These are phyloP conservation scores for Plasmodium billcollinsi DNA, from an alignment of 169 alveolate species.

Conservation along the genomic window DNA sequence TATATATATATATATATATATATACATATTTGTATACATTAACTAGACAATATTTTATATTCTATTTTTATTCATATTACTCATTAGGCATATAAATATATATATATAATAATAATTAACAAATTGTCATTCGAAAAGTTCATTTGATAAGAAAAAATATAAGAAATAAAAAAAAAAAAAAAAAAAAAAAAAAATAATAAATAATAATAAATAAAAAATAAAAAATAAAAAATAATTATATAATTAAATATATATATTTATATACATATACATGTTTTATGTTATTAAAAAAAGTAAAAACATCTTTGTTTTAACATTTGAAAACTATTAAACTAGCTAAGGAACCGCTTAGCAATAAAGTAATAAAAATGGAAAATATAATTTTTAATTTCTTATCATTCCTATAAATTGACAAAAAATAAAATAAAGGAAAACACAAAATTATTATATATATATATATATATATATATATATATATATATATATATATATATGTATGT, in stretches of 20 bases:
- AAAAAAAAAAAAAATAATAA: no score
- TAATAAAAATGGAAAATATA: not conserved
- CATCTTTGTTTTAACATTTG: constrained; percentile 18
- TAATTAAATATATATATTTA: no score
- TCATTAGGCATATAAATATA: no score
- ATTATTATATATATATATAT: not conserved
- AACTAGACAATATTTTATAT: no score
- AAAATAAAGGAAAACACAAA: constrained; percentile 1
- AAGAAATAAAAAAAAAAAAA: no score
- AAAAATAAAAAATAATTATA: no score
- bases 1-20: not conserved
- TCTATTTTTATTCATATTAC: no score
- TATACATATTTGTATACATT: not conserved
- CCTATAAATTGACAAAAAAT: constrained; percentile 8
- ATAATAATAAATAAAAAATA: no score
- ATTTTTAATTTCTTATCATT: constrained; percentile 12
- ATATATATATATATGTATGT: not conserved
- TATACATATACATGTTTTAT: no score
- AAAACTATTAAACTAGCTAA: constrained; percentile 8
- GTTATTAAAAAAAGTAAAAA: constrained; percentile 12
- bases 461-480: not conserved
- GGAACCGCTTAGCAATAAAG: constrained; percentile 8
- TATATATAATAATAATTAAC: no score
- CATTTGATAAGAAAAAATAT: no score
- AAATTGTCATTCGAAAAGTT: no score